Base-by-base conservation (phyloP, 371 early-diverging fungal species). In the Mucor ambiguus region DNA sequence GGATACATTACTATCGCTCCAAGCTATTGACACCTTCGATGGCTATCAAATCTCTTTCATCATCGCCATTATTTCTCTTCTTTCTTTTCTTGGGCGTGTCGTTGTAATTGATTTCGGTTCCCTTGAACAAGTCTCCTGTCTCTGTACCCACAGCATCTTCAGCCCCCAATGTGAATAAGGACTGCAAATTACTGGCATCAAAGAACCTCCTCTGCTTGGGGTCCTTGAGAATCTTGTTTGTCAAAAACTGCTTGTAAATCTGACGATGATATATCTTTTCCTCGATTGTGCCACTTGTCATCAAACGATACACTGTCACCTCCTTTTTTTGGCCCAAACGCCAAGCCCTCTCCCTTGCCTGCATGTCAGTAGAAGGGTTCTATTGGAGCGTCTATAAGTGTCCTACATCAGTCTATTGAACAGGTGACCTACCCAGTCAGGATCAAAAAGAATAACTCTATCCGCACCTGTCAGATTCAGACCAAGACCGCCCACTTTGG, bases 181-280 rank as follows among this genome's bases (percentile, higher is more conserved):
- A 95, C 18, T 88, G 84, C 72, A 97, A 64, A 61, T 92, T 91
- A 30, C 75, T 59, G 58, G 79, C 85, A 63, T 95, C 91, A 81
- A 98, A 98, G 66, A 96, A 96, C 44, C 96, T 86, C 69, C 85
- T 83, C 67, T 96, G 95, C 56, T 91, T 89, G 4, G 98, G 98
- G 58, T 98, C 96, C 52, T 92, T 91, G 33, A 99, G 82, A 32
- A 99, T 94, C 77, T 96, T 96, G 87, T 96, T 94, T 22, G 97
- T 91, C 70, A 99, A 68, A 63, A 96, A 93, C 73, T 96, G 94
- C 74, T 99, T 99, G 79, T 96, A 98, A 35, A 99, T 95, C 77
- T 99, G 98, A 16, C 96, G 89, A 72, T 98, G 96, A 76, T 96
- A 96, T 5, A 98, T 96, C 78, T 98, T 98, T 76, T 98, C 98